These are phyloP conservation scores for Solanum chaucha DNA, from an alignment of 257 asterid genomes.

Conservation along the genomic window DNA sequence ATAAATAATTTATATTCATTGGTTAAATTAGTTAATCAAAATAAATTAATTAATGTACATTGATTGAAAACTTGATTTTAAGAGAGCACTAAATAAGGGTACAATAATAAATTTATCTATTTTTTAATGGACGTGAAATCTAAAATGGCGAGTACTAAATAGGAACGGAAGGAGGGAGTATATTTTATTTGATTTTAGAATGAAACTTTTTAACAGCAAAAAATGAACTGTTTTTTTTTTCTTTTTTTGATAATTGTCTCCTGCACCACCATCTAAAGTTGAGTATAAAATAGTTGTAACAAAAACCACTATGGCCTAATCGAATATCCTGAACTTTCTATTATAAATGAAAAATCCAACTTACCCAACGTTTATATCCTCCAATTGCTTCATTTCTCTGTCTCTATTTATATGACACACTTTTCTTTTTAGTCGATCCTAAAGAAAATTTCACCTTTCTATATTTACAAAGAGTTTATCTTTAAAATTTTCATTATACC, in stretches of 20 bases:
- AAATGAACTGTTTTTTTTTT: too few relatives aligned
- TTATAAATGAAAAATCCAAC: not conserved
- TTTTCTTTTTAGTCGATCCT: not conserved
- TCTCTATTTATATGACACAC: accelerated
- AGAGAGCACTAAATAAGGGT: too few relatives aligned
- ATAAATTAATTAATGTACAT: too few relatives aligned
- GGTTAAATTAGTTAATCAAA: too few relatives aligned
- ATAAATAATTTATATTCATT: too few relatives aligned
- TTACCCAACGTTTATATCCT: not conserved
- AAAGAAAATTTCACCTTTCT: not conserved
- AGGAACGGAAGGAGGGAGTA: too few relatives aligned
- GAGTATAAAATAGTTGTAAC: not conserved
- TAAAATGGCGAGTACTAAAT: too few relatives aligned
- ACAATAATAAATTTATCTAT: too few relatives aligned
- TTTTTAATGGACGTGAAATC: too few relatives aligned
- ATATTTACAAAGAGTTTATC: not conserved
- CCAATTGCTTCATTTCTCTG: not conserved
- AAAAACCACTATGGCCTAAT: not conserved
- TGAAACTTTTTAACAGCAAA: too few relatives aligned
- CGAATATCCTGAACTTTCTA: not conserved
- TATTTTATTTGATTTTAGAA: too few relatives aligned
- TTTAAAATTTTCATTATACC: not conserved
- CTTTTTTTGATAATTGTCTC: not conserved
- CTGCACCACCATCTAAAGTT: not conserved
- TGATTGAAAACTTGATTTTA: too few relatives aligned